These are phyloP conservation scores for Leptographium procerum DNA, from an alignment of 2,329 filamentous ascomycete genomes.

Conservation along the genomic window DNA sequence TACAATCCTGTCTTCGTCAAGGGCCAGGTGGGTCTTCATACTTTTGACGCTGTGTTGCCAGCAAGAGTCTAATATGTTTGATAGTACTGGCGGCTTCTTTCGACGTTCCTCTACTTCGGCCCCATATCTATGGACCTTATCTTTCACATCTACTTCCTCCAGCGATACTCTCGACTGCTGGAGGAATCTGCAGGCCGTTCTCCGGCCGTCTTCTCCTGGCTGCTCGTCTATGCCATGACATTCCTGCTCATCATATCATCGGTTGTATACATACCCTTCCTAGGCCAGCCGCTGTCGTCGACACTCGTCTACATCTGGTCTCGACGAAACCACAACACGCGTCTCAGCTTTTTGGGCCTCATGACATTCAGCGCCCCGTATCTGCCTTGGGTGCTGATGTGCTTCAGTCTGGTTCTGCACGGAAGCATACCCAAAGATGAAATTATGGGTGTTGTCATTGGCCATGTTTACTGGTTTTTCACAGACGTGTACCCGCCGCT, in stretches of 20 bases:
- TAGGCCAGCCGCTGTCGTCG: constrained; percentile 86
- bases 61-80: not conserved
- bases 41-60: not conserved
- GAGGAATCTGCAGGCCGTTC: constrained; percentile 90
- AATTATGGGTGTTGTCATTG: constrained; percentile 87
- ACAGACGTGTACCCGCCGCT: constrained; percentile 90
- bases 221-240: constrained; percentile 73
- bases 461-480: constrained; percentile 98
- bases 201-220: constrained; percentile 89
- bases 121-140: constrained; percentile 87
- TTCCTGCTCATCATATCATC: constrained; percentile 75
- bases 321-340: constrained; percentile 81
- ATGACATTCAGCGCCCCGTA: constrained; percentile 90
- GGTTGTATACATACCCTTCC: constrained; percentile 80
- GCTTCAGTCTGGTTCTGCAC: constrained; percentile 83
- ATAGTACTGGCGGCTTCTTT: constrained; percentile 95
- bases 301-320: constrained; percentile 98
- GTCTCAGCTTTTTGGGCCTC: constrained; percentile 78
- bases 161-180: constrained; percentile 87
- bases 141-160: constrained; percentile 97
- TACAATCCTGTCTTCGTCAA: constrained; percentile 84
- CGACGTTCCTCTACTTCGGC: constrained; percentile 95
- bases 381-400: constrained; percentile 90
- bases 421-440: constrained; percentile 88
- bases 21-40: constrained; percentile 59